Evolutionary conservation across 345 rosid species (phyloP).

Genomic region (Gynandropsis gynandra): DNA sequence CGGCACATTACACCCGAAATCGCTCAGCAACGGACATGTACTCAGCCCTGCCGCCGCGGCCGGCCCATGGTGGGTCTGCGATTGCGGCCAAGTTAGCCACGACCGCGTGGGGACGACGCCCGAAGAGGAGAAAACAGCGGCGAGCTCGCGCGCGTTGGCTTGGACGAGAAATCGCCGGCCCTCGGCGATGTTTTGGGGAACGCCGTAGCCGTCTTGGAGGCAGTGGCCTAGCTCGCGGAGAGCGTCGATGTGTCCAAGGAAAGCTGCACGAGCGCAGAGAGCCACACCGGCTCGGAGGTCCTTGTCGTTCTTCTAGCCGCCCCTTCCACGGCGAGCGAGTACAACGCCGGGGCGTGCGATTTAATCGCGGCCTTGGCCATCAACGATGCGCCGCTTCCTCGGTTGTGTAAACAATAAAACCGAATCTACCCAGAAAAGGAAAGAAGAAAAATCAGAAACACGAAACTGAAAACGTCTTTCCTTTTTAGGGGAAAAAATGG

Average conservation of each 20-base stretch:
- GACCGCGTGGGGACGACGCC: constrained; percentile 30
- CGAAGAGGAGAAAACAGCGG: constrained; percentile 45
- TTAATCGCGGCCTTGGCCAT: constrained; percentile 95
- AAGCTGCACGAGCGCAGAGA: constrained; percentile 86
- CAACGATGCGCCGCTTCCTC: constrained; percentile 80
- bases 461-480: not conserved
- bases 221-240: constrained; percentile 97
- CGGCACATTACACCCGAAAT: constrained; percentile 96
- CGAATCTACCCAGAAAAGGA: constrained; percentile 51
- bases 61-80: constrained; percentile 14
- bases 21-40: constrained; percentile 61
- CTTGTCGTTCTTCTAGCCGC: constrained; percentile 84
- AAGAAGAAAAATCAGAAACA: not conserved
- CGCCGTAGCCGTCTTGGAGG: constrained; percentile 96
- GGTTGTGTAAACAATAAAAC: constrained; percentile 70
- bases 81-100: constrained; percentile 51
- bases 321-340: constrained; percentile 96
- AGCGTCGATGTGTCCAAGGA: constrained; percentile 82
- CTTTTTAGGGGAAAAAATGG: not conserved
- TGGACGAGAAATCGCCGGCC: constrained; percentile 86
- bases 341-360: constrained; percentile 76
- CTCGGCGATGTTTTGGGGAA: constrained; percentile 66
- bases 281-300: constrained; percentile 93
- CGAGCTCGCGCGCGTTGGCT: constrained; percentile 91
- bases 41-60: too few species aligned